Evolutionary conservation across 768 basidiomycete species (phyloP), one percentile per base, ranked within the genome.

Genomic region (Russula sp.): DNA sequence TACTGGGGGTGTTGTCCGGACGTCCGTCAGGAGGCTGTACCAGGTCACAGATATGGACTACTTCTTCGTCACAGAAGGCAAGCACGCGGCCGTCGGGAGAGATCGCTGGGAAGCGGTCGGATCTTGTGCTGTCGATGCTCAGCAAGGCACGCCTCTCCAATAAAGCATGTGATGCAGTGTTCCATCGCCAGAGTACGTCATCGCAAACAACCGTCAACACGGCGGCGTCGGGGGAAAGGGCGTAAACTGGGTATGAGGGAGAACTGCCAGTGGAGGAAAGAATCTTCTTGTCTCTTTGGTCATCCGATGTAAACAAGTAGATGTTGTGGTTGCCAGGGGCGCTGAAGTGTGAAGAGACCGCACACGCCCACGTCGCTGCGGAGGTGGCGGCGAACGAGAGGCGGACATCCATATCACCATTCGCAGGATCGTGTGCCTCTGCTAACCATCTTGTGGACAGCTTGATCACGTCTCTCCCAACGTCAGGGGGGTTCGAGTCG

Each of bases 31-130:
- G 57, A 14, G 58, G 39, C 16, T 64, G 63, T 14, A 42, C 49
- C 39, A 64, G 40, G 39, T 64, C 63, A n/a, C 54, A 31, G 18
- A 64, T 34, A 22, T 55, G 53, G 39, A 64, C 48, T 22, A 64
- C 58, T 4, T 59, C 53, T 6, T 27, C 63, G 45, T 59, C 53
- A 22, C 58, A 64, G 32, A 55, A 31, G 20, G 63, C 63, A 11
- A 64, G 53, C 32, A 64, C 47, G 53, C 34, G 63, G 0, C 58
- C 47, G 13, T 64, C 58, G 4, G 58, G 47, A n/a, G 63, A 64
- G 9, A 59, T 60, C 39, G 45, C 53, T 5, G 63, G 58, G 40
- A 64, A 55, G 54, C 63, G 58, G 40, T 55, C 63, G 22, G 50
- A 58, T 37, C 42, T 49, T 39, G 58, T 37, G 3, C 53, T 59